Evolutionary conservation across 345 rosid genomes (phyloP), one percentile per base, ranked within the genome.

Genomic region (Gossypium sturtianum): DNA sequence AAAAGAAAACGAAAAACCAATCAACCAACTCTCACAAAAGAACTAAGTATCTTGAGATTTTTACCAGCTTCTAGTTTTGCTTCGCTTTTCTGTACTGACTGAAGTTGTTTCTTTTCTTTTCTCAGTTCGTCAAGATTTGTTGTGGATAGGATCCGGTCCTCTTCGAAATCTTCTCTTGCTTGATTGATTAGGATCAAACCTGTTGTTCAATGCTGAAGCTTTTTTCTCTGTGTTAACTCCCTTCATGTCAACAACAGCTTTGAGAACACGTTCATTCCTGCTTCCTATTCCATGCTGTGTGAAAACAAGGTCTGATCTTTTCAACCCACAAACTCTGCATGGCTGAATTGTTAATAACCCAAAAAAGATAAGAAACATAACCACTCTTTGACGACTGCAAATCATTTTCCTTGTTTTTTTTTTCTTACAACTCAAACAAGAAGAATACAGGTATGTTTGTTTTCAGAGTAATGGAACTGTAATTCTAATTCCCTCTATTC

Each of bases 141-240:
- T 93, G 84, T 93, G 98, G 76, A 92, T 92, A 73, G 97, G 97
- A 88, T 92, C 91, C 23, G 97, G 82, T 67, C 97, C 97, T 86
- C 88, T 76, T 78, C 86, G 80, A 11, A 90, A 90, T 59, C 79
- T 83, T 86, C 96, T 87, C 83, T 90, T 89, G 86, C 93, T 86
- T 63, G 93, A 82, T 75, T 75, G 83, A 79, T 88, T 82, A 2
- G 91, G 81, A 79, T 89, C 93, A 29, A 76, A 73, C 79, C 74
- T 68, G 57, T 65, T 80, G 54, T 78, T 85, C 75, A 70, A 68
- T 59, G 72, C 34, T 3, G 85, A 70, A 71, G 86, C 76, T 25
- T 68, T 78, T 78, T 83, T 76, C 77, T 66, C 69, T 66, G 84
- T 58, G 72, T 83, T 80, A 75, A 67, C 71, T 71, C 38, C 79